phyloP scores from a whole-genome alignment of 805 yeast species.

The Cyberlindnera subsufficiens region DNA sequence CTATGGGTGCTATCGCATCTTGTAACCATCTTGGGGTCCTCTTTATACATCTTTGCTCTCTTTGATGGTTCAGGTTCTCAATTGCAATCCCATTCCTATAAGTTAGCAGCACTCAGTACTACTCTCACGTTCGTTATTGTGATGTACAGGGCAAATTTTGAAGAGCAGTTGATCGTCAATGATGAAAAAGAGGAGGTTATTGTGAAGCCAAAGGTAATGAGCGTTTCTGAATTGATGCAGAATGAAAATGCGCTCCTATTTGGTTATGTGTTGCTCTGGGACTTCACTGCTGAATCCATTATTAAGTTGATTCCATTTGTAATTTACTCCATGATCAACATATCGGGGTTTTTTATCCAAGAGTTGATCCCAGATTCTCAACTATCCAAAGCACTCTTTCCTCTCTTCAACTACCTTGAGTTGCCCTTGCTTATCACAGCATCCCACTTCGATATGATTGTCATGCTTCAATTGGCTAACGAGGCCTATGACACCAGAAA shows the following conservation, averaged over 20 bases:
- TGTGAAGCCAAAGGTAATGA: constrained; percentile 12
- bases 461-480: constrained; percentile 23
- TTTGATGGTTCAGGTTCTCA: not conserved
- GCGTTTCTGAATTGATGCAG: constrained; percentile 30
- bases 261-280: constrained; percentile 33
- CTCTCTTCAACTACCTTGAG: constrained; percentile 33
- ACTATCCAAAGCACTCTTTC: constrained; percentile 29
- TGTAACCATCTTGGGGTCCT: constrained; percentile 16
- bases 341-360: constrained; percentile 26
- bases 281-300: constrained; percentile 26
- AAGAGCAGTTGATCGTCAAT: constrained; percentile 12
- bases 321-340: constrained; percentile 35
- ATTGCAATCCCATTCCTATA: constrained; percentile 9
- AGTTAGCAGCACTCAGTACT: constrained; percentile 14
- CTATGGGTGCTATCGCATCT: constrained; percentile 21
- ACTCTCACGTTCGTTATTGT: constrained; percentile 22
- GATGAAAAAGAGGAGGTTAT: constrained; percentile 12
- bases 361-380: constrained; percentile 29
- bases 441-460: constrained; percentile 33
- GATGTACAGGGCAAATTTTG: constrained; percentile 16
- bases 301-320: constrained; percentile 35
- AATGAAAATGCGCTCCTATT: constrained; percentile 37
- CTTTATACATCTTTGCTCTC: constrained; percentile 5
- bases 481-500: constrained; percentile 24
- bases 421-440: constrained; percentile 31